These are phyloP conservation scores for Agapanthus africanus DNA, from an alignment of 106 monocot genomes.

Conservation along the genomic window DNA sequence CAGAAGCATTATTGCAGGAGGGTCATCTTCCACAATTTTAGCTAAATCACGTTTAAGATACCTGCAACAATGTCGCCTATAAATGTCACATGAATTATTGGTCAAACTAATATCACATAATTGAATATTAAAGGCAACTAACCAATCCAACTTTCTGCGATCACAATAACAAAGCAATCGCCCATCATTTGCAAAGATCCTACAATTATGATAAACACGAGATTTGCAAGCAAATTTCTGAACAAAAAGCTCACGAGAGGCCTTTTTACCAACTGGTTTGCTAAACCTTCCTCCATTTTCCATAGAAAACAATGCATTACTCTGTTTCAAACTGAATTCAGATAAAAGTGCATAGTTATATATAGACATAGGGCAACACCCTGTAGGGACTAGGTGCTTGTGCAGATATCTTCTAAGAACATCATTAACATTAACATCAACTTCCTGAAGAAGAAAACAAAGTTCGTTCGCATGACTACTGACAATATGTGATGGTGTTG, in stretches of 20 bases:
- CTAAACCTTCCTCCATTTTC: constrained; percentile 38
- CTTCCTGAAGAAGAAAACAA: constrained; percentile 46
- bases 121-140: constrained; percentile 13
- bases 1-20: constrained; percentile 90
- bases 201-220: constrained; percentile 95
- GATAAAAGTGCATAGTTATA: constrained; percentile 77
- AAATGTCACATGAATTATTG: neutral
- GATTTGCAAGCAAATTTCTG: constrained; percentile 94
- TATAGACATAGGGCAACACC: constrained; percentile 55
- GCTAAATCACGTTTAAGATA: constrained; percentile 72
- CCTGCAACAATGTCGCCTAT: constrained; percentile 28
- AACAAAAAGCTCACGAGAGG: constrained; percentile 84
- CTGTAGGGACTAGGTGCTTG: constrained; percentile 27
- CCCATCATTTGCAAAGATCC: constrained; percentile 93
- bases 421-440: constrained; percentile 32
- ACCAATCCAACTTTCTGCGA: constrained; percentile 92
- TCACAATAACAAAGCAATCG: constrained; percentile 95
- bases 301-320: constrained; percentile 31
- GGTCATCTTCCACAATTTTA: constrained; percentile 71
- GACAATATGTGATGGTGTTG: constrained; percentile 57
- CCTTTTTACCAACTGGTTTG: constrained; percentile 30
- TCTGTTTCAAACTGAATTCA: constrained; percentile 45
- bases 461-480: constrained; percentile 58
- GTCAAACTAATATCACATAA: neutral
- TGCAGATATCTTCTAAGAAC: constrained; percentile 51